Base-by-base conservation (phyloP, 257 asterid genomes). In the Craterostigma plantagineum region DNA sequence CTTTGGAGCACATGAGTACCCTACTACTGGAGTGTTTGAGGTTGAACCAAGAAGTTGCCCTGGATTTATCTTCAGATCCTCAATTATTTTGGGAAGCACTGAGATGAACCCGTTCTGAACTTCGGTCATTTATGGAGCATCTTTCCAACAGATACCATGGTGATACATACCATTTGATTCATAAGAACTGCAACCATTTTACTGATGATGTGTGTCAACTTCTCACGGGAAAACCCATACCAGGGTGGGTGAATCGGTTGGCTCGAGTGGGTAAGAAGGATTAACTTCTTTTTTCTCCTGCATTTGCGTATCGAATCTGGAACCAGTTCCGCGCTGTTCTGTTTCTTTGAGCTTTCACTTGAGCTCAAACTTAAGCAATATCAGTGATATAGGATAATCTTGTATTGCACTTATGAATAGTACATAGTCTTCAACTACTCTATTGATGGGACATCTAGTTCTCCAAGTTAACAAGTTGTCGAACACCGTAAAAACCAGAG, bases 111-210 rank as follows among this genome's bases (percentile, higher is more conserved):
- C 74, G 64, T 51, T 53, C 92, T 50, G 94, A 85, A 59, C 68
- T 85, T 16, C 75, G 67, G 48, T 69, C 92, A 49, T 81, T 77
- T 52, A 75, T 85, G 81, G 94, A 77, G 61, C 73, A 63, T 53
- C 66, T 85, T 48, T 80, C 96, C 54, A 69, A 62, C 60, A 55
- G 67, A 52, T 85, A 72, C 55, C 82, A 72, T 5, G 94, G 96
- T 43, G 94, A 80, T 54, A 64, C 91, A 27, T 85, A 85, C 66
- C 76, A 85, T 72, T 67, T 85, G 64, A 80, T 81, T 62, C 67
- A 85, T 45, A 85, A 75, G 67, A 85, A 85, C 45, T 85, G 96
- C 90, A 85, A 81, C 55, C 96, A 85, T 71, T 85, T 85, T 61
- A 73, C 91, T 3, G 81, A 80, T 37, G 94, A 85, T 52, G 92